Evolutionary conservation across 2,329 filamentous ascomycete species (phyloP), one percentile per base, ranked within the genome.

Genomic region (Ophiostoma fasciatum): DNA sequence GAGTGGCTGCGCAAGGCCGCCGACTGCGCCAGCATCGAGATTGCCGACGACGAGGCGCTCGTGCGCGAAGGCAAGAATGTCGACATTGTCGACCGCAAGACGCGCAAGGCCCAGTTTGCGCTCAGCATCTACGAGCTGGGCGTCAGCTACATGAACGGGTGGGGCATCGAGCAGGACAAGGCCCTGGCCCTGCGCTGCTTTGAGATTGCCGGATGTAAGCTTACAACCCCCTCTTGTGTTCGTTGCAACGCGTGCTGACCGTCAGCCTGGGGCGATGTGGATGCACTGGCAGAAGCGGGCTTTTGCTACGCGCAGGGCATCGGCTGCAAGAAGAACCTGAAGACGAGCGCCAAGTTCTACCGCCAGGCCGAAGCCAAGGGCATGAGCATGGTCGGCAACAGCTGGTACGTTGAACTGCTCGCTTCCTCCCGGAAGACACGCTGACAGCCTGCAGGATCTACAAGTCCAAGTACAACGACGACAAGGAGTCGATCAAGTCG

Each of bases 361-460:
- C 78, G 90, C 17, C 69, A 78, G 63, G 90, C 90, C 6, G 90
- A 94, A 55, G 76, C 79, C 18, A 90, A 90, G 59, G 90, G 90
- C 7, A 87, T 94, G 66, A 93, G 76, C 57, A 96, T 96, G 85
- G 80, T 94, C 38, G 90, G 90, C 37, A 96, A 96, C 55, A 94
- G 85, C 64, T 98, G 90, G 88, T 94, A 66, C 53, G 82, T 71
- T 15, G 8, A 5, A 21, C 14, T 20, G 5, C 9, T 3, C 8
- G 1, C 6, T 15, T 19, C 23, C 5, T 19, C 10, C 11, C 26
- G 32, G 37, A 44, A 42, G 26, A 42, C 27, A n/a, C n/a, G n/a
- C n/a, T n/a, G n/a, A n/a, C 3, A 15, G 38, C 12, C 34, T 36
- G 30, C 32, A 94, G 85, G 87, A 96, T 96, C 48, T 87, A 94